Conservation (phyloP, 2,329 filamentous ascomycete species). For the Aspergillus intermedius region DNA sequence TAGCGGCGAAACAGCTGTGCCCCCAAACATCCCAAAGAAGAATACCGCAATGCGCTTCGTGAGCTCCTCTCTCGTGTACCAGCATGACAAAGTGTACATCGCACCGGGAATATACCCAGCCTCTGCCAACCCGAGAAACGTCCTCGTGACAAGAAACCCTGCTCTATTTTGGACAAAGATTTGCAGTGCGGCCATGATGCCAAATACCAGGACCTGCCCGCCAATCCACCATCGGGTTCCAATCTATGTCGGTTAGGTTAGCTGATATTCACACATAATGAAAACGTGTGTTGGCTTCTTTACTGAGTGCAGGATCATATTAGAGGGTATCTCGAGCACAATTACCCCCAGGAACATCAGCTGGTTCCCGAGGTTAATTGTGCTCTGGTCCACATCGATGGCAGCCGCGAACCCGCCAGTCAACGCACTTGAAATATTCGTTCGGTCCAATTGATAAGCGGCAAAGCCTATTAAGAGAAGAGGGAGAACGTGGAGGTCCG, state of each 20-base stretch:
- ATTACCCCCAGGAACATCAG: conserved; percentile 49
- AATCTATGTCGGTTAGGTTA: conserved; percentile 9
- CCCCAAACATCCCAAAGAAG: conserved; percentile 51
- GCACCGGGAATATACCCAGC: conserved; percentile 49
- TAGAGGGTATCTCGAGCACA: conserved; percentile 47
- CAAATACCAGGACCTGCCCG: conserved; percentile 45
- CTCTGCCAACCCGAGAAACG: conserved; percentile 45
- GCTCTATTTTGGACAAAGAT: conserved; percentile 37
- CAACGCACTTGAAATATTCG: conserved; percentile 47
- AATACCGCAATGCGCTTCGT: conserved; percentile 45
- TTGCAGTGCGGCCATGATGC: conserved; percentile 42
- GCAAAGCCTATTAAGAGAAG: conserved; percentile 46
- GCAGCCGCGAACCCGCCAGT: conserved; percentile 44
- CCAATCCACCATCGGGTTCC: conserved; percentile 47
- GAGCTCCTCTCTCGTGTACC: conserved; percentile 44
- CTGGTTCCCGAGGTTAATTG: conserved; percentile 49
- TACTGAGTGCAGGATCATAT: conserved; percentile 32
- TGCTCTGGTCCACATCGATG: conserved; percentile 40
- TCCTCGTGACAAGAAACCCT: conserved; percentile 41
- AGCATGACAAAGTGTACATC: conserved; percentile 47
- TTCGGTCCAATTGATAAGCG: conserved; percentile 49
- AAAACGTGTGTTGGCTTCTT: conserved; percentile 13
- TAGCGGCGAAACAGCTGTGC: conserved; percentile 45
- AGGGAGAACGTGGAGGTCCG: conserved; percentile 44
- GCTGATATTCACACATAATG: not conserved